Base-by-base conservation (phyloP, 192 early-diverging fungal genomes). In the Coemansia umbellata region DNA sequence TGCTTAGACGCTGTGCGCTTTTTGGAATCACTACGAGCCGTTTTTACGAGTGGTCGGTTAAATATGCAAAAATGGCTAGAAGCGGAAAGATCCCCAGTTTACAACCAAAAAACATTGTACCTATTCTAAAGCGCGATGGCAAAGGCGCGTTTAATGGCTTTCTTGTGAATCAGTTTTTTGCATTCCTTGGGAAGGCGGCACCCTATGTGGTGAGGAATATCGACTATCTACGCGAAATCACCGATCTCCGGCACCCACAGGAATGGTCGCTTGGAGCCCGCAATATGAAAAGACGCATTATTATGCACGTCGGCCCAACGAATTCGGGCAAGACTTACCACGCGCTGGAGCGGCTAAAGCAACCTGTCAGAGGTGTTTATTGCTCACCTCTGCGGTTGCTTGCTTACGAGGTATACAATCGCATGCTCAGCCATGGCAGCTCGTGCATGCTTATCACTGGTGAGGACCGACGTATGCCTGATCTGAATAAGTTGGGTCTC, bases 251-350 rank as follows among this genome's bases (percentile, higher is more conserved):
- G 28, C 85, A 75, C 48, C 94, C 94, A 11, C 79, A 82, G 28
- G 91, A 92, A 54, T 92, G 89, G 90, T 81, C 79, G 64, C 78
- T 82, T 0, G 69, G 68, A 8, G 86, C 94, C 13, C 83, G 95
- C 23, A 65, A 74, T 33, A 77, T 90, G 70, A 80, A 88, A 42
- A 78, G 92, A 23, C 87, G 84, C 23, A 91, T 98, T 44, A 81
- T 92, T 24, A 80, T 95, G 73, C 94, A 98, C 55, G 88, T 98
- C 18, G 95, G 95, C 6, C 95, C 95, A 31, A 98, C 95, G 5
- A 98, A 98, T 73, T 92, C 90, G 18, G 95, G 95, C 59, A 98
- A 98, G 60, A 98, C 95, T 2, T 87, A 95, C 66, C 78, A 81
- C 27, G 95, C 95, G 6, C 61, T 98, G 10, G 47, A 88, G 55